Evolutionary conservation across 495 filamentous ascomycete genomes (phyloP).

Genomic region (Ascodesmis nigricans): DNA sequence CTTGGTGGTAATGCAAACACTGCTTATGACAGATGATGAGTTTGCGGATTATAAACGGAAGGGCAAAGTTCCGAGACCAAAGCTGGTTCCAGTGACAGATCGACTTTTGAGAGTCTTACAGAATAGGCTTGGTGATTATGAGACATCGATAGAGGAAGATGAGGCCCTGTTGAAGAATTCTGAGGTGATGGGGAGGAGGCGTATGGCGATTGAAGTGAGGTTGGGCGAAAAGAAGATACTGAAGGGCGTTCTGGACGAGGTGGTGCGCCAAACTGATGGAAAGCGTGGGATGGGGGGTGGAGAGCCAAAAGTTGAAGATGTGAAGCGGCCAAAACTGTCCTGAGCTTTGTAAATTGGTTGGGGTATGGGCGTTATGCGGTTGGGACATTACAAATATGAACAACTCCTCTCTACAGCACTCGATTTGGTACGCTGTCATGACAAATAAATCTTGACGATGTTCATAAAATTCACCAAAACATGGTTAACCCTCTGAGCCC

Average conservation of each 20-base stretch:
- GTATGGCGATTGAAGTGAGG: conserved; percentile 56
- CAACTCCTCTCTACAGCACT: no score
- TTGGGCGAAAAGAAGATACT: conserved; percentile 61
- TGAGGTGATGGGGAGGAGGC: conserved; percentile 25
- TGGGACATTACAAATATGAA: no score
- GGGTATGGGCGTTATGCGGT: no score
- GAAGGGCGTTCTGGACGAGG: conserved; percentile 16
- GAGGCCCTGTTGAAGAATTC: conserved; percentile 26
- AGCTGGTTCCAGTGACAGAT: conserved; percentile 25
- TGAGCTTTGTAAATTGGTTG: no score
- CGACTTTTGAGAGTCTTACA: conserved; percentile 22
- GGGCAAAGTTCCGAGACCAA: conserved; percentile 23
- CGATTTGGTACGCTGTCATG: no score
- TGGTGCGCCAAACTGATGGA: conserved; percentile 22
- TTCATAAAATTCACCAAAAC: conserved; percentile 9
- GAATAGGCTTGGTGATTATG: conserved; percentile 31
- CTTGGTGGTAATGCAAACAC: conserved; percentile 19
- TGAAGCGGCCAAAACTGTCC: no score
- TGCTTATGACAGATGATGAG: conserved; percentile 24
- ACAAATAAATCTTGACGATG: conserved; percentile 11
- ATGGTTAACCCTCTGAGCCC: conserved; percentile 1
- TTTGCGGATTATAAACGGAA: conserved; percentile 22
- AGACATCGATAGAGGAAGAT: conserved; percentile 42
- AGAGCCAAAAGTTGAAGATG: no score
- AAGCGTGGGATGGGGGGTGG: conserved; percentile 1